A percentile compares a stretch with the other conserved stretches of the same genome.
phyloP scores from a whole-genome alignment of 768 basidiomycete genomes.

The Mycena maculata region DNA sequence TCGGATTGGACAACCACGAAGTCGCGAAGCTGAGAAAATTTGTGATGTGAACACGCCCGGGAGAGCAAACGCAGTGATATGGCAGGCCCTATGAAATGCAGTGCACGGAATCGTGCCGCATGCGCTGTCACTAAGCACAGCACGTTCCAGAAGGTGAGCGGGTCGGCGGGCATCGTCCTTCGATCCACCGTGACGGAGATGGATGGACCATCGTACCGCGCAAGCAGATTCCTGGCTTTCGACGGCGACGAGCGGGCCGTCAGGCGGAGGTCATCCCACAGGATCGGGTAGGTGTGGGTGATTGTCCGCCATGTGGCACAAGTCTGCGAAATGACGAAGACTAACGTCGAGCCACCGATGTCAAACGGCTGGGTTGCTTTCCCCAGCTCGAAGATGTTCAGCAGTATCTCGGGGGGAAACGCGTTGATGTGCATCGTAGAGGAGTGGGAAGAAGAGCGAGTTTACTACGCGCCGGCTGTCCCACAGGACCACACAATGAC shows the following conservation, averaged over 20 bases:
- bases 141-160: not conserved
- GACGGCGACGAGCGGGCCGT: not conserved
- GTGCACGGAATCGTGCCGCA: not conserved
- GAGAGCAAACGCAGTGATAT: not conserved
- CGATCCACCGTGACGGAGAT: not conserved
- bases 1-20: not conserved
- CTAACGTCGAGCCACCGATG: not conserved
- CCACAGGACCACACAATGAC: too few relatives aligned
- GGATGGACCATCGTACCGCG: not conserved
- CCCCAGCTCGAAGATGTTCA: conserved; percentile 6
- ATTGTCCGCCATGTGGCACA: not conserved
- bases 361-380: not conserved
- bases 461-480: too few relatives aligned
- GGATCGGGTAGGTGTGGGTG: not conserved
- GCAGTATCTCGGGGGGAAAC: not conserved
- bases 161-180: not conserved
- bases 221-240: not conserved
- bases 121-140: not conserved
- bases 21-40: not conserved
- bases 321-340: not conserved
- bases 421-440: not conserved
- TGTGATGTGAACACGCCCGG: not conserved
- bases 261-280: conserved; percentile 7
- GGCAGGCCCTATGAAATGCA: not conserved
- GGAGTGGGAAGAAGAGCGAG: not conserved